A percentile compares a stretch with the other conserved stretches of the same genome.
These are phyloP conservation scores for Nigrograna mackinnonii DNA, from an alignment of 2,329 filamentous ascomycete genomes.

Conservation along the genomic window DNA sequence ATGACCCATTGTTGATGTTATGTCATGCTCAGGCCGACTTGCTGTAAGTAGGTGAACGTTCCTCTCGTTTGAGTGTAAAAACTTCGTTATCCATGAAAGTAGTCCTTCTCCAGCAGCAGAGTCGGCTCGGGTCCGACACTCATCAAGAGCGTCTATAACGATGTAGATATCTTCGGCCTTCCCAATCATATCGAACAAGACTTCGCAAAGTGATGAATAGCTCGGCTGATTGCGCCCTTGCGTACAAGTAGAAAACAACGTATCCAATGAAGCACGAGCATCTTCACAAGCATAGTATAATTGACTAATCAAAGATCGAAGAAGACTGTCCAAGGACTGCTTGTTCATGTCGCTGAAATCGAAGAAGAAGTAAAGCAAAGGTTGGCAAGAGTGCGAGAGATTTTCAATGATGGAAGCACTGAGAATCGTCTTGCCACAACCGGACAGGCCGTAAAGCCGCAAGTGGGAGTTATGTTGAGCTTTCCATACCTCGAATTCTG, in stretches of 20 bases:
- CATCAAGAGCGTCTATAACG: constrained; percentile 16
- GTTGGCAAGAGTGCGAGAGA: constrained; percentile 1
- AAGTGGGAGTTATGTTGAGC: constrained; percentile 25
- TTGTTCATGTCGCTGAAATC: background rate
- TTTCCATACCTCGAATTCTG: constrained; percentile 32
- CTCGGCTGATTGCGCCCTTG: constrained; percentile 3
- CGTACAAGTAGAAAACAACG: constrained; percentile 5
- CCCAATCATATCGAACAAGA: constrained; percentile 5
- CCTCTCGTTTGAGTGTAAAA: constrained; percentile 1
- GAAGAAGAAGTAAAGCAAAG: constrained; percentile 1
- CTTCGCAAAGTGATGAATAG: constrained; percentile 1
- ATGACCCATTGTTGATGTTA: constrained; percentile 3
- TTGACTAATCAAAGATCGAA: background rate
- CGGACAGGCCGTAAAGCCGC: constrained; percentile 41
- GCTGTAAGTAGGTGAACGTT: constrained; percentile 11
- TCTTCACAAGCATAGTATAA: background rate
- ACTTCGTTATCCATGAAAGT: constrained; percentile 6
- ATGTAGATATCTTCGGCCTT: constrained; percentile 6
- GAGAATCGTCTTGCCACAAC: constrained; percentile 44
- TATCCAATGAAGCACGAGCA: background rate
- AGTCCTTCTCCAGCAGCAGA: constrained; percentile 4
- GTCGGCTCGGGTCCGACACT: constrained; percentile 4
- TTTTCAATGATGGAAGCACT: constrained; percentile 34
- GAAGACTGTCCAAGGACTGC: background rate
- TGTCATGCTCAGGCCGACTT: constrained; percentile 10